These are phyloP conservation scores for Boletus pseudopeckii DNA, from an alignment of 768 basidiomycete genomes.

Conservation along the genomic window DNA sequence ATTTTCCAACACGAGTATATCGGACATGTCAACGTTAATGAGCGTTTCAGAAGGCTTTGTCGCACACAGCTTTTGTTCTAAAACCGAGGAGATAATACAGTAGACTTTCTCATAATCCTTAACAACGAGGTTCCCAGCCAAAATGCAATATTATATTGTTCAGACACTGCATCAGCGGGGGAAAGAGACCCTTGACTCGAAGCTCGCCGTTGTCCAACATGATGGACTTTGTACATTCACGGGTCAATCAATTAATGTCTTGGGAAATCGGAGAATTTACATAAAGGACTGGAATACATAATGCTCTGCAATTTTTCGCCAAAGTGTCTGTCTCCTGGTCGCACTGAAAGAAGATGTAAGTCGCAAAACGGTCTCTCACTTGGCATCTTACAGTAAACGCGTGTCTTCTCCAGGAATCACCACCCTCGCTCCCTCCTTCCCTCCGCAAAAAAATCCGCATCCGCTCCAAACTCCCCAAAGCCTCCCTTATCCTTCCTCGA, in stretches of 20 bases:
- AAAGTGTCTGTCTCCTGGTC: not conserved
- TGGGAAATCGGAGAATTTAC: slow-evolving; percentile 27
- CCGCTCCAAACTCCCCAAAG: slow-evolving; percentile 26
- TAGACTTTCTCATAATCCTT: too few species aligned
- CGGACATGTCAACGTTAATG: slow-evolving; percentile 9
- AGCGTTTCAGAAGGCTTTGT: slow-evolving; percentile 17
- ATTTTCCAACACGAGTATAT: slow-evolving; percentile 6
- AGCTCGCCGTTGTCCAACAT: too few species aligned
- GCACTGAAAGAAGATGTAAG: slow-evolving; percentile 20
- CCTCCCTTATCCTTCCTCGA: slow-evolving; percentile 7
- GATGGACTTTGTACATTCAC: not conserved
- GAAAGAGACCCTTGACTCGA: too few species aligned
- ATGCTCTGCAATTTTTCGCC: slow-evolving; percentile 6
- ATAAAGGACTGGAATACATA: slow-evolving; percentile 28
- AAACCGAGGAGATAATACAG: slow-evolving; percentile 16
- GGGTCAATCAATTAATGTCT: slow-evolving; percentile 5
- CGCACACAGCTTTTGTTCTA: slow-evolving; percentile 13
- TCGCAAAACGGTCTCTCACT: not conserved
- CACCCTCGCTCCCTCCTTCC: slow-evolving; percentile 27
- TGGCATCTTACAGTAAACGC: not conserved
- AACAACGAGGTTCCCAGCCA: too few species aligned
- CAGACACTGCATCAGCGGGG: too few species aligned
- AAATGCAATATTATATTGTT: too few species aligned
- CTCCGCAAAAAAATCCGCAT: slow-evolving; percentile 19
- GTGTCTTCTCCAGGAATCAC: slow-evolving; percentile 13